phyloP scores from a whole-genome alignment of 768 basidiomycete genomes.

The Rhizopogon vinicolor region DNA sequence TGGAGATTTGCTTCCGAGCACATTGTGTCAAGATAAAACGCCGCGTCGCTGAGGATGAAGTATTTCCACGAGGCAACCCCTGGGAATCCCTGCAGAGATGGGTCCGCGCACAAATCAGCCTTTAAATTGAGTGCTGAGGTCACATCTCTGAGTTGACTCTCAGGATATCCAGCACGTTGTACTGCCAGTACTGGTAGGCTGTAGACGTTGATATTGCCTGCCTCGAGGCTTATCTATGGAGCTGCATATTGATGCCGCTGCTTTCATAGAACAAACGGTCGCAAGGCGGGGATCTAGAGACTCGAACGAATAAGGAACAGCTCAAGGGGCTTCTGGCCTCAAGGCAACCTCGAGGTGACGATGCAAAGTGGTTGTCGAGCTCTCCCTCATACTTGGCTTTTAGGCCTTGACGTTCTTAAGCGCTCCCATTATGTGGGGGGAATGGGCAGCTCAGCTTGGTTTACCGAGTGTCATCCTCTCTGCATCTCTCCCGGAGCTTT shows the following conservation, averaged over 20 bases:
- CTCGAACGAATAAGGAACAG: conserved; percentile 19
- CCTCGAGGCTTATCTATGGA: background rate
- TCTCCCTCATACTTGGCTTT: conserved; percentile 12
- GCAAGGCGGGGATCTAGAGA: conserved; percentile 17
- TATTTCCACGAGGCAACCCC: background rate
- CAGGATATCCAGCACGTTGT: background rate
- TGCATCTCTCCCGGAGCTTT: background rate
- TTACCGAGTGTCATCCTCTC: background rate
- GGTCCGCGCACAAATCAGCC: background rate
- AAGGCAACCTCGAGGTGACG: conserved; percentile 37
- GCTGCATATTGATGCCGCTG: background rate
- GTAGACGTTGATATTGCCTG: background rate
- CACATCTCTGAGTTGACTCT: background rate
- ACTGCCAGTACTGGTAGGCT: background rate
- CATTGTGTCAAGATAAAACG: background rate
- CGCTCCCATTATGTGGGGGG: conserved; percentile 10
- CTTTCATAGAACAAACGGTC: conserved; percentile 4
- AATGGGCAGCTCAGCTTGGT: conserved; percentile 5
- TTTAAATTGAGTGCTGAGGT: background rate
- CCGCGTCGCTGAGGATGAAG: conserved; percentile 2
- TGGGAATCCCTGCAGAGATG: background rate
- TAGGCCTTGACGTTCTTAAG: conserved; percentile 26
- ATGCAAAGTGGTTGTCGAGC: conserved; percentile 26
- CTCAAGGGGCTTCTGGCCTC: conserved; percentile 23
- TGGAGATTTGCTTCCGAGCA: background rate